These are phyloP conservation scores for Naganishia antarctica DNA, from an alignment of 768 basidiomycete genomes.

Conservation along the genomic window DNA sequence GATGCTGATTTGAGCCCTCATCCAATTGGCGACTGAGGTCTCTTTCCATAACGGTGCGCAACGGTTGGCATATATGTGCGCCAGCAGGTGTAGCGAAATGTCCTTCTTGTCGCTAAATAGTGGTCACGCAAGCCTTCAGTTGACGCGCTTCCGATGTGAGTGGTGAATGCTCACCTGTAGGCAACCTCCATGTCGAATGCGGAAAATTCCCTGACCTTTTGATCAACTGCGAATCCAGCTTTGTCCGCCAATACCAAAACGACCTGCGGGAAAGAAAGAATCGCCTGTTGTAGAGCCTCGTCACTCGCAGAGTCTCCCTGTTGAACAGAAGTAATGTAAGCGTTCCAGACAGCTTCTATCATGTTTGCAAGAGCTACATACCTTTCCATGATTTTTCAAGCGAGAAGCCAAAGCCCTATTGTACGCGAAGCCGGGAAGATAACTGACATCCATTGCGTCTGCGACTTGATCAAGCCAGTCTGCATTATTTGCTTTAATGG, in stretches of 20 bases:
- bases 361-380: constrained; percentile 38
- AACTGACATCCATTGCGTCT: constrained; percentile 55
- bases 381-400: constrained; percentile 54
- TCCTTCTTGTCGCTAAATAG: constrained; percentile 54
- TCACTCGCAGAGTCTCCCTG: constrained; percentile 62
- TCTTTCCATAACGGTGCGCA: constrained; percentile 79
- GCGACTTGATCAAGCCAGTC: constrained; percentile 64
- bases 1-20: constrained; percentile 57
- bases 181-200: constrained; percentile 69
- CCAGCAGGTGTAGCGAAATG: constrained; percentile 64
- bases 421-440: constrained; percentile 60
- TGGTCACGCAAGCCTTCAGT: no score
- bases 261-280: constrained; percentile 71
- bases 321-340: not conserved
- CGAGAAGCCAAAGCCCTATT: constrained; percentile 58
- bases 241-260: constrained; percentile 81
- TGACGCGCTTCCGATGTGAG: no score
- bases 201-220: constrained; percentile 58
- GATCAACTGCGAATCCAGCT: constrained; percentile 64
- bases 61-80: constrained; percentile 79
- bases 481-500: constrained; percentile 71
- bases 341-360: no score
- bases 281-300: constrained; percentile 66
- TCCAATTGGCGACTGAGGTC: constrained; percentile 61
- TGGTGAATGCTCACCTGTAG: constrained; percentile 59